These are phyloP conservation scores for Alternaria triticimaculans DNA, from an alignment of 2,329 filamentous ascomycete species.

Conservation along the genomic window DNA sequence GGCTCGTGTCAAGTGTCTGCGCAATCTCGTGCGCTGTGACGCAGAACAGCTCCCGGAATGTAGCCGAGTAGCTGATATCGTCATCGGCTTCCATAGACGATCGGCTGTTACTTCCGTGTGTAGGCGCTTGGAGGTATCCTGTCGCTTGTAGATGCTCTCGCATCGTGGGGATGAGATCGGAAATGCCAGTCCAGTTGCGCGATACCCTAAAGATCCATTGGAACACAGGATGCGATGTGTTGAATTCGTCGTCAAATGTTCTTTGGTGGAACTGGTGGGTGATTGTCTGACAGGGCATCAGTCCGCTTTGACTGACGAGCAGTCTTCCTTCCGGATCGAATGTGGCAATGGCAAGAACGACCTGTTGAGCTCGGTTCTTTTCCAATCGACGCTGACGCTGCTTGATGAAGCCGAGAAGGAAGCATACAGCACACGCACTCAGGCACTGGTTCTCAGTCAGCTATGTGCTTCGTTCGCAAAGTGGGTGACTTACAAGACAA, in stretches of 20 bases:
- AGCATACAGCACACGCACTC: slow-evolving; percentile 49
- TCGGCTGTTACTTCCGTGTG: slow-evolving; percentile 22
- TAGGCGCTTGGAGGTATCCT: slow-evolving; percentile 31
- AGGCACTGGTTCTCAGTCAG: slow-evolving; percentile 56
- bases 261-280: slow-evolving; percentile 63
- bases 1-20: slow-evolving; percentile 66
- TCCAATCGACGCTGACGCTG: slow-evolving; percentile 49
- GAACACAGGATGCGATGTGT: slow-evolving; percentile 78
- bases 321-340: slow-evolving; percentile 72
- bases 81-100: slow-evolving; percentile 52
- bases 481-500: slow-evolving; percentile 65
- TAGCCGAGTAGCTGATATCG: slow-evolving; percentile 72
- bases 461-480: slow-evolving; percentile 68
- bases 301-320: slow-evolving; percentile 72
- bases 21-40: slow-evolving; percentile 78
- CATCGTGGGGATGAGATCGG: slow-evolving; percentile 74
- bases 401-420: slow-evolving; percentile 46
- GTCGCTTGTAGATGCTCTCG: slow-evolving; percentile 69
- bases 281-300: slow-evolving; percentile 75
- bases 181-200: slow-evolving; percentile 75
- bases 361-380: slow-evolving; percentile 58
- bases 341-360: slow-evolving; percentile 65
- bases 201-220: slow-evolving; percentile 87
- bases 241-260: slow-evolving; percentile 76
- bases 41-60: slow-evolving; percentile 86